Evolutionary conservation across 768 basidiomycete genomes (phyloP), one percentile per base, ranked within the genome.

Genomic region (Boletus subcaerulescens): DNA sequence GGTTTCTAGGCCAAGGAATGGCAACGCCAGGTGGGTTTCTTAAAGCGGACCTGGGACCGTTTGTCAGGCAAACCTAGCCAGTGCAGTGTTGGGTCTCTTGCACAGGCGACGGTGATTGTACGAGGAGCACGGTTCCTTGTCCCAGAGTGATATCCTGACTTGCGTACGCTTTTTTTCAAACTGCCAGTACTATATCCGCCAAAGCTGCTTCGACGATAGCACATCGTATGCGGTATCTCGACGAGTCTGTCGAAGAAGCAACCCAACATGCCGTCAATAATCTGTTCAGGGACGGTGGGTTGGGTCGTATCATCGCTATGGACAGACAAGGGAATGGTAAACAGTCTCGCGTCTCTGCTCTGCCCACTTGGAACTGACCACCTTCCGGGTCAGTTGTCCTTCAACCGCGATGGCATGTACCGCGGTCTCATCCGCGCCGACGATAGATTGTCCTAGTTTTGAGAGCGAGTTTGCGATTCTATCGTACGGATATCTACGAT

Each of bases 1-100:
- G 91, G 91, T 0, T 93, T 86, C 70, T 93, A 89, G 89, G 88
- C 89, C 10, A 89, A 89, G 62, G 84, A 90, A 70, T 93, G 91
- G 90, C 57, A 55, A 51, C 69, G 54, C 53, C 69, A 60, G 59
- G 69, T 56, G 64, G 65, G 68, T 33, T 67, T 52, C 53, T 57
- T 65, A 60, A 74, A 60, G 56, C 59, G 67, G 20, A 40, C 70
- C n/a, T 83, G 76, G 78, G 70, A 72, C 38, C 74, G 71, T 20
- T 41, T 80, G 20, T 66, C 56, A 20, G 69, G 76, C 3, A 73
- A 72, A 41, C 56, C 64, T 22, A 57, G 60, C 15, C 60, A 65
- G 11, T 66, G 63, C 24, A 87, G 83, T 9, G 73, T 93, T 22
- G 89, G 90, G 73, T 93, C n/a, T 89, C 87, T 32, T 88, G 91